phyloP scores from a whole-genome alignment of 1,139 yeast species.

The Nakaseomyces bracarensis region DNA sequence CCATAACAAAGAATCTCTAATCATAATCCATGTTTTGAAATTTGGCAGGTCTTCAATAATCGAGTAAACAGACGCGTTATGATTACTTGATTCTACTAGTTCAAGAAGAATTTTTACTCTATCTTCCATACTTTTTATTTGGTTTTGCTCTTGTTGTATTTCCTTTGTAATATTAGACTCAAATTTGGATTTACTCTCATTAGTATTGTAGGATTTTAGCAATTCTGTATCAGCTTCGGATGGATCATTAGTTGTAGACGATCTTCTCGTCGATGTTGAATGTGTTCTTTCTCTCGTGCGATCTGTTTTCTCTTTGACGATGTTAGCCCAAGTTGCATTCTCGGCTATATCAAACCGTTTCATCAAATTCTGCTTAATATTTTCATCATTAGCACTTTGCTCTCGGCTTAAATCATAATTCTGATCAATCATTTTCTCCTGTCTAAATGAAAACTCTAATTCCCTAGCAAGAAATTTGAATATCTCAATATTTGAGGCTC shows the following conservation, averaged over 20 bases:
- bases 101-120: constrained; percentile 21
- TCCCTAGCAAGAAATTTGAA: constrained; percentile 30
- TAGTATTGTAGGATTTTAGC: constrained; percentile 2
- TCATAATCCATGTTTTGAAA: constrained; percentile 30
- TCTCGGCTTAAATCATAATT: constrained; percentile 8
- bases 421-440: constrained; percentile 15
- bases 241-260: constrained; percentile 10
- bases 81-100: constrained; percentile 26
- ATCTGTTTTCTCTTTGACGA: constrained; percentile 22
- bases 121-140: constrained; percentile 12
- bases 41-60: constrained; percentile 27
- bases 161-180: constrained; percentile 5
- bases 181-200: neutral
- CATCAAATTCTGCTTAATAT: constrained; percentile 11
- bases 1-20: constrained; percentile 30
- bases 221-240: constrained; percentile 11
- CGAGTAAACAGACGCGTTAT: constrained; percentile 30
- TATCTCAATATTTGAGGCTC: constrained; percentile 28
- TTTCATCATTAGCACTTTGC: constrained; percentile 2
- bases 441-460: constrained; percentile 26
- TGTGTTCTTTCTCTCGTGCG: constrained; percentile 4
- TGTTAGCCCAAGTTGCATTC: constrained; percentile 30
- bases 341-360: constrained; percentile 28
- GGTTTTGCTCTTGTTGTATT: constrained; percentile 1
- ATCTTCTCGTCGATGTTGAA: constrained; percentile 6